phyloP scores from a whole-genome alignment of 768 basidiomycete genomes.

The Pleurotus giganteus region DNA sequence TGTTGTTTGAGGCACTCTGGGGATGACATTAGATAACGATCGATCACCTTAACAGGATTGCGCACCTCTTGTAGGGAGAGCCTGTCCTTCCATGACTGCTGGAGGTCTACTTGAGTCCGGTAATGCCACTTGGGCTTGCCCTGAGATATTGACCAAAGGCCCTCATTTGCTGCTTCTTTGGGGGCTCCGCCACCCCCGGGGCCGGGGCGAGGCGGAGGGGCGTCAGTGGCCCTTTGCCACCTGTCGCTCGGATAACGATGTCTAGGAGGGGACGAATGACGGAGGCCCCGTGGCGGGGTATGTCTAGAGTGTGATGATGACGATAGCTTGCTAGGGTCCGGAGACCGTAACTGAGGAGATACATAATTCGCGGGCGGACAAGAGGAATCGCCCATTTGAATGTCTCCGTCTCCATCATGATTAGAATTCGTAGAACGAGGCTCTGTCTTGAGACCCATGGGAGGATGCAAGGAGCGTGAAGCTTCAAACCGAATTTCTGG shows the following conservation, averaged over 20 bases:
- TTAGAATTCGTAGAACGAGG: background rate
- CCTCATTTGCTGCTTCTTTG: constrained; percentile 5
- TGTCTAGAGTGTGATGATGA: constrained; percentile 16
- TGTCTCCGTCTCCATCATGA: background rate
- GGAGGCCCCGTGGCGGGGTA: constrained; percentile 42
- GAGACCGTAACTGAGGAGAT: background rate
- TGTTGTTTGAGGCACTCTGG: constrained; percentile 30
- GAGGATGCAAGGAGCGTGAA: background rate
- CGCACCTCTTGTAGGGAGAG: constrained; percentile 5
- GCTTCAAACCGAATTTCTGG: background rate
- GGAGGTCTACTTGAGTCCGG: constrained; percentile 17
- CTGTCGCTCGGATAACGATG: background rate
- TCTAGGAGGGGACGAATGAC: constrained; percentile 6
- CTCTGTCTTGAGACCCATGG: background rate
- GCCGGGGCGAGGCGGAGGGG: background rate
- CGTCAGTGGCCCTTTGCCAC: background rate
- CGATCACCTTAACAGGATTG: background rate
- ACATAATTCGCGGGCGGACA: background rate
- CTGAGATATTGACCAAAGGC: constrained; percentile 3
- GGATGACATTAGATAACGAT: background rate
- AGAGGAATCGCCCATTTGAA: background rate
- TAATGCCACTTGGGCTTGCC: constrained; percentile 24
- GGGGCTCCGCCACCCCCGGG: background rate
- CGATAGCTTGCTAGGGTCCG: background rate
- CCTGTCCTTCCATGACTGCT: background rate